These are phyloP conservation scores for Bryum argenteum DNA, from an alignment of 225 moss, liverwort and hornwort species.

Conservation along the genomic window DNA sequence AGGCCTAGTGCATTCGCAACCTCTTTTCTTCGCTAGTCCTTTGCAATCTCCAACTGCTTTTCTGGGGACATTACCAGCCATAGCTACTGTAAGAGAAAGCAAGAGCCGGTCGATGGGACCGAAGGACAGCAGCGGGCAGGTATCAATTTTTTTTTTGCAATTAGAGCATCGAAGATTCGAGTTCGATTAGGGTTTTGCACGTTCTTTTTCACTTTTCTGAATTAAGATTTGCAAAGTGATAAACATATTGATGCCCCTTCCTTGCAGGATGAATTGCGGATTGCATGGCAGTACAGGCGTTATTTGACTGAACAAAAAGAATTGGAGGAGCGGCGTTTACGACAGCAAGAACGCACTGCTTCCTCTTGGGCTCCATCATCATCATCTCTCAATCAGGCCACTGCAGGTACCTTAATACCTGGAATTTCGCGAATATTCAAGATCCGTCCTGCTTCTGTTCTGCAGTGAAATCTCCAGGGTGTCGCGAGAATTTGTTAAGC, in stretches of 20 bases:
- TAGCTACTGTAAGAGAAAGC: slow-evolving; percentile 57
- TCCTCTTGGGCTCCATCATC: slow-evolving; percentile 63
- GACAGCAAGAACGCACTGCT: slow-evolving; percentile 69
- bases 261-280: slow-evolving; percentile 84
- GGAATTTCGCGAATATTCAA: too few species aligned
- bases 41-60: slow-evolving; percentile 74
- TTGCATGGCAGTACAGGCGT: slow-evolving; percentile 94
- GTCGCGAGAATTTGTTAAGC: neutral
- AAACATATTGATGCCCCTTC: slow-evolving; percentile 15
- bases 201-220: neutral
- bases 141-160: slow-evolving; percentile 12
- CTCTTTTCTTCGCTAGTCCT: slow-evolving; percentile 81
- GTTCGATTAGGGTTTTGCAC: neutral
- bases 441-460: slow-evolving; percentile 21
- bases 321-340: slow-evolving; percentile 74
- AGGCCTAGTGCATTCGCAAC: slow-evolving; percentile 83
- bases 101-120: slow-evolving; percentile 40
- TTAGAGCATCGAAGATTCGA: too few species aligned
- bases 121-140: slow-evolving; percentile 46
- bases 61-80: slow-evolving; percentile 81
- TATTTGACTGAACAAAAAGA: slow-evolving; percentile 86
- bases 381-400: slow-evolving; percentile 37
- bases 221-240: neutral
- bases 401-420: slow-evolving; percentile 24
- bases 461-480: neutral